phyloP scores from a whole-genome alignment of 1,284 basidiomycete genomes.

The Sanghuangporus baumii region DNA sequence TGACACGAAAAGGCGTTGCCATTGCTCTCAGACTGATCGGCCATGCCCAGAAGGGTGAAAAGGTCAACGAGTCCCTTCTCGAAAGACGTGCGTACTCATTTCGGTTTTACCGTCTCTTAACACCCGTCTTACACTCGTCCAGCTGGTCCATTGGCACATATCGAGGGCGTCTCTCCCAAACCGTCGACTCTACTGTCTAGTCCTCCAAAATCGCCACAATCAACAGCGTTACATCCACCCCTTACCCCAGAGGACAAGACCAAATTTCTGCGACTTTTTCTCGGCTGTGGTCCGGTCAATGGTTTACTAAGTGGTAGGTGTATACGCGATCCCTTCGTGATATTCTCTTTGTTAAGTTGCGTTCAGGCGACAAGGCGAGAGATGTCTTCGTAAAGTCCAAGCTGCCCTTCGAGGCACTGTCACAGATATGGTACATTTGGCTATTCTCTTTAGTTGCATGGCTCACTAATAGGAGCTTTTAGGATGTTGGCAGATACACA shows the following conservation, averaged over 20 bases:
- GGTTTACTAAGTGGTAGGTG: constrained; percentile 63
- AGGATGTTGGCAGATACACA: constrained; percentile 96
- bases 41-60: constrained; percentile 87
- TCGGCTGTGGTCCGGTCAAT: constrained; percentile 63
- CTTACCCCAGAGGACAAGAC: constrained; percentile 75
- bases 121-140: constrained; percentile 8
- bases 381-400: constrained; percentile 94
- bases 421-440: constrained; percentile 81
- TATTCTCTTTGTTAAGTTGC: constrained; percentile 8
- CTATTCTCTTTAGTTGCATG: neutral
- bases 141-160: constrained; percentile 81
- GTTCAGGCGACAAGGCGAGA: constrained; percentile 80
- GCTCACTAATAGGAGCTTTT: constrained; percentile 4
- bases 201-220: constrained; percentile 58
- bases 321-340: neutral
- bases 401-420: constrained; percentile 83
- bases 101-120: constrained; percentile 22
- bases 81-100: constrained; percentile 52
- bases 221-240: constrained; percentile 43
- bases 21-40: constrained; percentile 87
- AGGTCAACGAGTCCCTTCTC: constrained; percentile 54
- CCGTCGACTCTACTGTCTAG: constrained; percentile 37
- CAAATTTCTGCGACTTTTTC: constrained; percentile 81
- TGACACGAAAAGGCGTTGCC: constrained; percentile 82
- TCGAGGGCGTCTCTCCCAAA: constrained; percentile 61